phyloP scores from a whole-genome alignment of 1,284 basidiomycete species.

The Heliocybe sulcata region DNA sequence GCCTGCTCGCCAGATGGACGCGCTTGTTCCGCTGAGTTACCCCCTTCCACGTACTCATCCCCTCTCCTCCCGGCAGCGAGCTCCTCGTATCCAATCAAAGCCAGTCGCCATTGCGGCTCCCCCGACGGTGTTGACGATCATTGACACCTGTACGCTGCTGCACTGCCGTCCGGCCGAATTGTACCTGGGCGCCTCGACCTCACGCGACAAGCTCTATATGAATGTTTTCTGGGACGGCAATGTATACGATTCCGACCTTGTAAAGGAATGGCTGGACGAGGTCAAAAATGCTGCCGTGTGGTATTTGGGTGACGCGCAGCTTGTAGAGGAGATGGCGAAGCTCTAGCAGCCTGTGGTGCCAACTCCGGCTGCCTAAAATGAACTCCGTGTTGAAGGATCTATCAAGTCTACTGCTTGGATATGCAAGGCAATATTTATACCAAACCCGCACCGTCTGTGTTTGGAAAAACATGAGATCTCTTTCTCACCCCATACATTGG shows the following conservation, averaged over 20 bases:
- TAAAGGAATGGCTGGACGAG: constrained; percentile 15
- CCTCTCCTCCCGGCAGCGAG: not conserved
- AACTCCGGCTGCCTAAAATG: too few relatives aligned
- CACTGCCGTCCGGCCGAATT: constrained; percentile 15
- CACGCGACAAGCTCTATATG: constrained; percentile 10
- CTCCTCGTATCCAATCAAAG: constrained; percentile 6
- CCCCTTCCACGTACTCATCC: constrained; percentile 8
- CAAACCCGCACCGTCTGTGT: not conserved
- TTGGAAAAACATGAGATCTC: not conserved
- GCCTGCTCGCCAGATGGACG: constrained; percentile 7
- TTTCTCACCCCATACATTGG: not conserved
- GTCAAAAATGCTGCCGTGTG: constrained; percentile 12
- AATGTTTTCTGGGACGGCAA: constrained; percentile 15
- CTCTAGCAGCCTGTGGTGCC: not conserved
- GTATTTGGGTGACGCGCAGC: constrained; percentile 9
- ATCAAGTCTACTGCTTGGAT: too few relatives aligned
- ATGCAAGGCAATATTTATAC: too few relatives aligned
- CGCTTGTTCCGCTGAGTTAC: constrained; percentile 9
- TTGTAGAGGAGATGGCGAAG: not conserved
- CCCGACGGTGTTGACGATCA: not conserved
- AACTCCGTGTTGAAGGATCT: too few relatives aligned
- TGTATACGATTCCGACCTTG: constrained; percentile 11
- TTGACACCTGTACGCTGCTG: constrained; percentile 2
- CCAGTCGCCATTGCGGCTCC: not conserved
- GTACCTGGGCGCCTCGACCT: constrained; percentile 13